Evolutionary conservation across 2,329 filamentous ascomycete genomes (phyloP), one percentile per base, ranked within the genome.

Genomic region (Fusarium phyllophilum): DNA sequence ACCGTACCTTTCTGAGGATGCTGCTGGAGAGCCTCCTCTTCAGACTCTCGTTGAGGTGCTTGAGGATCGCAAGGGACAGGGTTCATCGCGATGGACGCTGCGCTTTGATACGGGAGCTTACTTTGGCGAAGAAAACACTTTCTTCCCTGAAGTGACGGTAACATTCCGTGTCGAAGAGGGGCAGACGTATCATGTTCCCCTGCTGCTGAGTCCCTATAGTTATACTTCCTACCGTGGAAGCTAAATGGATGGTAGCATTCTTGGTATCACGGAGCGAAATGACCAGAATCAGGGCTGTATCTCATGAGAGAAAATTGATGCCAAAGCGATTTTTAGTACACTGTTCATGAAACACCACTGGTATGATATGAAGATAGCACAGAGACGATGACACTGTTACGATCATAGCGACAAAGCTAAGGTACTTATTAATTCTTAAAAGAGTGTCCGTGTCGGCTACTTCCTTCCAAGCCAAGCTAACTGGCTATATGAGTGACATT

Each of bases 191-290:
- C 94, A 96, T 84, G 93, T 96, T 7, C 94, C 94, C 49, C 82
- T 96, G 79, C 80, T 96, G 81, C 81, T 96, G 83, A 91, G 92
- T 73, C 93, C 93, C 36, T 95, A 91, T 83, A 93, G 92, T 80
- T 96, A 94, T 83, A 93, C 92, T 45, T 96, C 93, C 15, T 96
- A 96, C 83, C 86, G 94, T 54, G 94, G 94, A 22, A 94, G 91
- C 81, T 94, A 84, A 85, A 75, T 22, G 36, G 34, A 31, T 10
- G 44, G 22, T 20, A 34, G 38, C 17, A 34, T 34, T 29, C 36
- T 36, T 36, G 33, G 44, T 38, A 26, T 20, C 18, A 18, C 17
- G 24, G 44, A 24, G 20, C 20, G 24, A 29, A 42, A 44, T 38
- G 39, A 36, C 29, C 22, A 49, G 29, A 33, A 61, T 49, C 31